Base-by-base conservation (phyloP, 148 eudicot genomes). In the Oxyria digyna region DNA sequence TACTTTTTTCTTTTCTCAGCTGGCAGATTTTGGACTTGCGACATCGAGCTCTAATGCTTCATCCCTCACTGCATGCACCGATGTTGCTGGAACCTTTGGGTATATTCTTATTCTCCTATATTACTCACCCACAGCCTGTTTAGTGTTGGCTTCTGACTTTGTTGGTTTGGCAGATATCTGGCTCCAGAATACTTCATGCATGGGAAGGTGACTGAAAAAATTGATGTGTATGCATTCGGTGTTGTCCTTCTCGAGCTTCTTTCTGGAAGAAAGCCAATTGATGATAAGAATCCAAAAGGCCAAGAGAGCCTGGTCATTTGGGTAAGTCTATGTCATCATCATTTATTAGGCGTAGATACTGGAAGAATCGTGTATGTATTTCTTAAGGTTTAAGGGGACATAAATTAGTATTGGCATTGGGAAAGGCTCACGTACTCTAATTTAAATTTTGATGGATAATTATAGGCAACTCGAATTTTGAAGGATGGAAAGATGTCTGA, bases 71-170 rank as follows among this genome's bases (percentile, higher is more conserved):
- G 78, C 74, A 14, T 85, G 86, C 74, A 72, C 80, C 8, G 96
- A 92, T 80, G 97, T 92, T 69, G 93, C 97, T 26, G 97, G 97
- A 67, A 92, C 97, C 20, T 92, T 92, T 63, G 97, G 97, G 97
- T 89, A 27, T 20, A 89, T 85, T 43, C 62, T 68, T 68, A 52
- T 27, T 54, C 13, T 64, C 14, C 4, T n/a, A 43, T n/a, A 7
- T 57, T 70, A 12, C 26, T 14, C 4, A 31, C 38, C 8, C 18
- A 29, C 65, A 33, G 38, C 65, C 33, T 14, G 1, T 62, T 43
- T 14, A 12, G 15, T 29, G 13, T 45, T 43, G 15, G 31, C 48
- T 14, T 27, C 37, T 59, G 57, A 50, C 13, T 37, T 70, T 14
- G 9, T n/a, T 59, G 37, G 15, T 59, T 31, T 31, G 48, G 66